Conservation (phyloP, 352 stramenopile species). For the Plasmopara halstedii region DNA sequence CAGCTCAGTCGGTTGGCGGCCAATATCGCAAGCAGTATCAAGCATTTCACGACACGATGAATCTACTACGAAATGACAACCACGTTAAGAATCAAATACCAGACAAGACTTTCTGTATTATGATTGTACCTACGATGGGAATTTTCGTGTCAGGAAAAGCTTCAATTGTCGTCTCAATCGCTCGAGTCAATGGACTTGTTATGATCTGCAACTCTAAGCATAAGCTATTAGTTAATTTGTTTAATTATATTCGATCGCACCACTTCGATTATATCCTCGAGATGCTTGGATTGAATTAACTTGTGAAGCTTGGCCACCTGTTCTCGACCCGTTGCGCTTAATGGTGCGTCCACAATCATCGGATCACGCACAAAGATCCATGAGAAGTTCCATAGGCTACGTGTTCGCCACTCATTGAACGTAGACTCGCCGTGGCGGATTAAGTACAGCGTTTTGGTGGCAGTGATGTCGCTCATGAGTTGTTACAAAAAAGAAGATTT, state of each 20-base stretch:
- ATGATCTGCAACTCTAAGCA: conserved; percentile 42
- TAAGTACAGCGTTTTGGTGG: conserved; percentile 71
- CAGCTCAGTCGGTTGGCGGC: conserved; percentile 41
- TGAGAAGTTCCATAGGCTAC: conserved; percentile 74
- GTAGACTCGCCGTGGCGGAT: conserved; percentile 84
- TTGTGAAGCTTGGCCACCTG: conserved; percentile 48
- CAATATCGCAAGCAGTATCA: conserved; percentile 79
- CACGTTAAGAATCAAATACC: background rate
- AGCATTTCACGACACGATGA: conserved; percentile 73
- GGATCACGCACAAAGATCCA: conserved; percentile 80
- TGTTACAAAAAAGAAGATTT: no score
- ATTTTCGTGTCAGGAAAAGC: conserved; percentile 46
- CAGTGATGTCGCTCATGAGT: conserved; percentile 7
- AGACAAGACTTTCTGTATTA: background rate
- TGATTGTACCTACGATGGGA: conserved; percentile 42
- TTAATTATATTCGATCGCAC: conserved; percentile 17
- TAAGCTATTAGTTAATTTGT: background rate
- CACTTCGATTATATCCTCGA: conserved; percentile 65
- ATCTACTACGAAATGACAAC: conserved; percentile 38
- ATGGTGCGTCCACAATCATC: conserved; percentile 76
- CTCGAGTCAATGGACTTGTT: conserved; percentile 73
- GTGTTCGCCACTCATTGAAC: conserved; percentile 82
- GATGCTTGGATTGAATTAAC: conserved; percentile 20
- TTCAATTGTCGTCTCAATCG: conserved; percentile 69
- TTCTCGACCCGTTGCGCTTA: conserved; percentile 62